phyloP scores from a whole-genome alignment of 2,329 filamentous ascomycete genomes.

The Xylariaceae sp. region DNA sequence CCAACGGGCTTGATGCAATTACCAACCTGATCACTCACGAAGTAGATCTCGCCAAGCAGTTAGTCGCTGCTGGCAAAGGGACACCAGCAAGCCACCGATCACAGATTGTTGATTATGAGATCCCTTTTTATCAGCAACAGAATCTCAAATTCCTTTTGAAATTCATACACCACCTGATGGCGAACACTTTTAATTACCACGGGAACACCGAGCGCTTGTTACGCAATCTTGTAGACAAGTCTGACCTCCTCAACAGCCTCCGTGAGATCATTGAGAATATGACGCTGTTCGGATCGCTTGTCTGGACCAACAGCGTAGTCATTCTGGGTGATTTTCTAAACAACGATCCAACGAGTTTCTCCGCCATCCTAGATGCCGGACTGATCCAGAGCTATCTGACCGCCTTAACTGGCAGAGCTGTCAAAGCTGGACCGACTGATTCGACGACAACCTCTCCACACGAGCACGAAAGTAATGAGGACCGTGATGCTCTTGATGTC shows the following conservation, averaged over 20 bases:
- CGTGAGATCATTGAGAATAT: conserved; percentile 80
- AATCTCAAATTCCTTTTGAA: conserved; percentile 92
- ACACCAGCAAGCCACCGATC: conserved; percentile 71
- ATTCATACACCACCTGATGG: conserved; percentile 95
- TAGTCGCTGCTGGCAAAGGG: conserved; percentile 66
- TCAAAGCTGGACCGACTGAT: conserved; percentile 38
- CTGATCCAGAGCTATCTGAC: conserved; percentile 84
- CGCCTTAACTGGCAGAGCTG: conserved; percentile 63
- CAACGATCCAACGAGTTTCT: conserved; percentile 96
- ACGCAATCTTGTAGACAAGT: conserved; percentile 91
- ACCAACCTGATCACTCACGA: conserved; percentile 82
- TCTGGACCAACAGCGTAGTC: conserved; percentile 92
- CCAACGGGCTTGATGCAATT: conserved; percentile 83
- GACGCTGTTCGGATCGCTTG: conserved; percentile 78
- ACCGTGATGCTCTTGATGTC: not conserved
- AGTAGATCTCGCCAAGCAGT: conserved; percentile 65
- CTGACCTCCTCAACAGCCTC: conserved; percentile 75
- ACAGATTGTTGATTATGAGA: conserved; percentile 84
- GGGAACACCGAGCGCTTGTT: conserved; percentile 87
- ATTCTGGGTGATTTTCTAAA: conserved; percentile 97
- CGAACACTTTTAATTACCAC: conserved; percentile 63
- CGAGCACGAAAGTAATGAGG: conserved; percentile 34
- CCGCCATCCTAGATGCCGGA: conserved; percentile 90
- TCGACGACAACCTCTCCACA: conserved; percentile 30
- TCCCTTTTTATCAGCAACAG: conserved; percentile 90